A percentile compares a stretch with the other conserved stretches of the same genome.
These are phyloP conservation scores for Leptographium galeiforme DNA, from an alignment of 2,329 filamentous ascomycete species.

Conservation along the genomic window DNA sequence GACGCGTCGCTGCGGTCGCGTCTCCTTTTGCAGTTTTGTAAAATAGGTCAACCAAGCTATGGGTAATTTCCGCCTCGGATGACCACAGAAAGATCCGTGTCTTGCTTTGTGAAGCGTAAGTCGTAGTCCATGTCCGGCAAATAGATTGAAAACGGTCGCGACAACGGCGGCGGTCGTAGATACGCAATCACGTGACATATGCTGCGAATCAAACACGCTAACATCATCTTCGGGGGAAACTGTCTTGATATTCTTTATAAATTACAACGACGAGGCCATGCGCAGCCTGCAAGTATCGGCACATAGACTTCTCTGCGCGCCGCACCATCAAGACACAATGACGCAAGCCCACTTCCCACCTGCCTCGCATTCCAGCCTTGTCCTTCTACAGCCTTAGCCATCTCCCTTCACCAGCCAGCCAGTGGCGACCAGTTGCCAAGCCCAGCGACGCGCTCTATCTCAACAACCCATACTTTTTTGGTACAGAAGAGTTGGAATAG, in stretches of 20 bases:
- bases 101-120: no score
- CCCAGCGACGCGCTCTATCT: not conserved
- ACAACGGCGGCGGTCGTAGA: not conserved
- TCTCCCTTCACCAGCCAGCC: not conserved
- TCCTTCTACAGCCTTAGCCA: not conserved
- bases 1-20: no score
- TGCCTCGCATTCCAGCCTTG: not conserved
- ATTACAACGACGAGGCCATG: slow-evolving; percentile 39
- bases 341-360: slow-evolving; percentile 15
- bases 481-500: slow-evolving; percentile 14
- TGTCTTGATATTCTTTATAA: slow-evolving; percentile 43
- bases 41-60: no score
- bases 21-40: no score
- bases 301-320: not conserved
- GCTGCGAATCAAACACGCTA: slow-evolving; percentile 16
- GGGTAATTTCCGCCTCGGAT: no score
- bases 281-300: not conserved
- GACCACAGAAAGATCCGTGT: no score
- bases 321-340: not conserved
- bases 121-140: no score
- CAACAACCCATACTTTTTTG: slow-evolving; percentile 13
- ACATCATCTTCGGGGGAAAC: slow-evolving; percentile 29
- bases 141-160: no score
- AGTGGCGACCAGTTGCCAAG: not conserved
- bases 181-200: not conserved